Evolutionary conservation across 371 early-diverging fungal species (phyloP).

Genomic region (Synchytrium microbalum): DNA sequence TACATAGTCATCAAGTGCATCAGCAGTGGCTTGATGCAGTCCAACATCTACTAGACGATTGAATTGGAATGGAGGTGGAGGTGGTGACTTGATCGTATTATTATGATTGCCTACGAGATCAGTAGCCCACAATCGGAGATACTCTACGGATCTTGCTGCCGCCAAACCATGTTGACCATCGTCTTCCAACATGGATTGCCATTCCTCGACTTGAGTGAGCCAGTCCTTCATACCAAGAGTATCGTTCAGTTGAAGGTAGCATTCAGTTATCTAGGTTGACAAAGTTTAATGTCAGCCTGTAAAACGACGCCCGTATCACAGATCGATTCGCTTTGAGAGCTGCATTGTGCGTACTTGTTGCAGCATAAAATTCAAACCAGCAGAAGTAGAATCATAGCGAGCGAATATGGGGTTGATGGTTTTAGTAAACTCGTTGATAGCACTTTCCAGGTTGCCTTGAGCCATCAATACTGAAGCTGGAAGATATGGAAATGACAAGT

Average conservation of each 20-base stretch:
- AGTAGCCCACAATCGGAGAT: not conserved
- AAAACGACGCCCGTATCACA: too few species aligned
- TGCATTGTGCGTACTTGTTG: not conserved
- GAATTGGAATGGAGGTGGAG: not conserved
- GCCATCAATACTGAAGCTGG: not conserved
- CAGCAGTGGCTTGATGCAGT: not conserved
- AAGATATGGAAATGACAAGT: not conserved
- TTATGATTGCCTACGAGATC: not conserved
- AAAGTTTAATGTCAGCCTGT: too few species aligned
- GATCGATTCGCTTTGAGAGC: too few species aligned
- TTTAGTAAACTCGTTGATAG: not conserved
- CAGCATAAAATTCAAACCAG: not conserved
- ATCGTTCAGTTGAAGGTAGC: constrained; percentile 10
- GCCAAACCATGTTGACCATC: not conserved
- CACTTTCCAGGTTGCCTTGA: not conserved
- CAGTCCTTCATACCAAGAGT: constrained; percentile 6
- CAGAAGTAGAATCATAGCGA: not conserved
- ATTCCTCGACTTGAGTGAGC: not conserved
- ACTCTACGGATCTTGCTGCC: not conserved
- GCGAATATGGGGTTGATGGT: not conserved
- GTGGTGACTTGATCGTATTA: too few species aligned
- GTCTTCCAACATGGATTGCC: not conserved
- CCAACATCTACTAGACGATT: not conserved
- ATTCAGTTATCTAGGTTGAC: constrained; percentile 9
- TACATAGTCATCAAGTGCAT: not conserved